Evolutionary conservation across 805 yeast species (phyloP), one percentile per base, ranked within the genome.

Genomic region (Nakazawaea siamensis): DNA sequence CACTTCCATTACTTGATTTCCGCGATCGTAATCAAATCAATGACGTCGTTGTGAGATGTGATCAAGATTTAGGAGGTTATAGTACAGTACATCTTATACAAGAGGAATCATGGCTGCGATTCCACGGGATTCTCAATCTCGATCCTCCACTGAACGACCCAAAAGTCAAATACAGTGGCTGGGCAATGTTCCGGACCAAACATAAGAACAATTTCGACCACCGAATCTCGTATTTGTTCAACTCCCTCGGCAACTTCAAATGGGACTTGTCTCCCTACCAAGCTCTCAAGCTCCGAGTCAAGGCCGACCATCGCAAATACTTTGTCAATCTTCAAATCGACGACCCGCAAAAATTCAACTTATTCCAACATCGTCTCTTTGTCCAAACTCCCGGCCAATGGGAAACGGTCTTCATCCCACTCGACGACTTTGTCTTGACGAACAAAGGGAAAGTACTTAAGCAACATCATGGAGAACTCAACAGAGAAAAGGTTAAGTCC

Each of bases 121-220:
- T 84, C 58, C 75, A 73, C 51, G 95, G 95, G 5, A 75, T 75
- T 32, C 52, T 76, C 39, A 75, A 71, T 44, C 67, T 79, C 40
- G 83, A 80, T 43, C 92, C 84, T 11, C 43, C 66, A 15, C 65
- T 69, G 35, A 70, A 71, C 42, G 64, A 75, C 33, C 83, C 85
- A 1, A 77, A 76, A 33, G 70, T 82, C 16, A 66, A 70, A 13
- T 63, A 76, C 41, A 70, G 80, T 14, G 84, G 84, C 1, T 76
- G 76, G 61, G 84, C 94, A 24, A 83, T 85, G 94, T 83, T 81
- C 57, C 68, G 94, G 42, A 84, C 94, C 0, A 69, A 63, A 44
- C 84, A 82, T 49, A 73, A 72, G 52, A 64, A 66, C 43, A 68
- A 48, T 27, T 46, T 51, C 34, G 72, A 76, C 47, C 68, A 64